Percentiles rank a stretch among this genome's conserved stretches.
phyloP scores from a whole-genome alignment of 306 rosid genomes.

The Fragaria nilgerrensis region DNA sequence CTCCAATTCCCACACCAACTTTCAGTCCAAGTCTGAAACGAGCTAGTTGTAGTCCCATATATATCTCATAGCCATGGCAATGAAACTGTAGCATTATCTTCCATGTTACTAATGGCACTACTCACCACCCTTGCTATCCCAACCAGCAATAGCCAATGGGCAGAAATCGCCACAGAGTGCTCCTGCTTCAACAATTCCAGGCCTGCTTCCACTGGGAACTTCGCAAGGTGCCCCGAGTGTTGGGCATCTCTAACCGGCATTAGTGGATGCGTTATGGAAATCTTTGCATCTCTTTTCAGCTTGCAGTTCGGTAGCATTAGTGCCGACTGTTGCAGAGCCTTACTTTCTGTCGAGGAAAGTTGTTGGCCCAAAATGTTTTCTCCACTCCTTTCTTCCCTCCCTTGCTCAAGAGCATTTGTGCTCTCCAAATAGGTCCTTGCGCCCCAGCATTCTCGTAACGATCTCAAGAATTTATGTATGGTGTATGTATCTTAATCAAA shows the following conservation, averaged over 20 bases:
- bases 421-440: neutral
- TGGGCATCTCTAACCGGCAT: slow-evolving; percentile 2
- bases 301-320: neutral
- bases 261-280: neutral
- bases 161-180: neutral
- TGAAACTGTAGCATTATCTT: neutral
- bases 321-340: neutral
- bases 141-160: neutral
- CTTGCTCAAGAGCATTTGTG: neutral
- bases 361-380: slow-evolving; percentile 11
- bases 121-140: neutral
- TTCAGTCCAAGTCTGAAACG: neutral
- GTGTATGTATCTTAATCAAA: too few relatives aligned
- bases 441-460: neutral
- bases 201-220: neutral
- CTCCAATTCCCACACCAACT: neutral
- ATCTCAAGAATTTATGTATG: too few relatives aligned
- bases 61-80: neutral
- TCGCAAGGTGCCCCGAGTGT: neutral
- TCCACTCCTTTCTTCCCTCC: slow-evolving; percentile 14
- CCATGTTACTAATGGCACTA: neutral
- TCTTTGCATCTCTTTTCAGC: neutral
- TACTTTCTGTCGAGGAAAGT: neutral
- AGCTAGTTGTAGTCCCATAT: neutral
- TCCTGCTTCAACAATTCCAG: neutral